Evolutionary conservation across 495 filamentous ascomycete genomes (phyloP), one percentile per base, ranked within the genome.

Genomic region (Neurospora discreta): DNA sequence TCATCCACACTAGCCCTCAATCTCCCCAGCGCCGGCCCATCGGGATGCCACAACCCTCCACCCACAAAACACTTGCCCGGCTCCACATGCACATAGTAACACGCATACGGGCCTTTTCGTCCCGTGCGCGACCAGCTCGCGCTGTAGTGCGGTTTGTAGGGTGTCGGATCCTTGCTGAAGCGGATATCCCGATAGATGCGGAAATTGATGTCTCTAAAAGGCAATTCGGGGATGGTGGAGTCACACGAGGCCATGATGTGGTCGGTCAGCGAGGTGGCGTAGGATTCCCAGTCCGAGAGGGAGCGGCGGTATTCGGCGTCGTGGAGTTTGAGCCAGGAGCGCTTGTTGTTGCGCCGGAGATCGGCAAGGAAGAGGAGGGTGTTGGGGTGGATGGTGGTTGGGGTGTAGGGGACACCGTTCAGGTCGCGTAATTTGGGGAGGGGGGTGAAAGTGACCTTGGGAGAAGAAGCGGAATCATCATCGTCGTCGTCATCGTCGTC

Each of bases 91-190:
- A 85, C 72, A 81, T 95, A 95, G 78, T 97, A 96, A 71, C 88
- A 90, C 16, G 92, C 92, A 78, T 95, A 95, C 41, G 92, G 90
- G 10, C 93, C 92, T 77, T 96, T 95, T 68, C 91, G 86, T 26
- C 93, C 93, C 2, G 93, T 96, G 16, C 92, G 88, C 67, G 91
- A 94, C 90, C 91, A 97, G 65, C 91, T 92, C 40, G 91, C 93
- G 6, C 90, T 91, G 81, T 92, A 95, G 81, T 93, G 89, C 41
- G 91, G 87, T 88, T 95, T 97, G 80, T 97, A 97, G 1, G 93
- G 93, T 2, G 92, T 94, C 40, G 86, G 91, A 74, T 96, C 90
- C 30, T 91, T 87, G 78, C 83, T 89, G 78, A 94, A 95, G 23
- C 92, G 83, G 30, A 94, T 85, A 77, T 96, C 93, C 68, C 93